A percentile compares a stretch with the other conserved stretches of the same genome.
Conservation (phyloP, 2,329 filamentous ascomycete species). For the Phoma herbarum region DNA sequence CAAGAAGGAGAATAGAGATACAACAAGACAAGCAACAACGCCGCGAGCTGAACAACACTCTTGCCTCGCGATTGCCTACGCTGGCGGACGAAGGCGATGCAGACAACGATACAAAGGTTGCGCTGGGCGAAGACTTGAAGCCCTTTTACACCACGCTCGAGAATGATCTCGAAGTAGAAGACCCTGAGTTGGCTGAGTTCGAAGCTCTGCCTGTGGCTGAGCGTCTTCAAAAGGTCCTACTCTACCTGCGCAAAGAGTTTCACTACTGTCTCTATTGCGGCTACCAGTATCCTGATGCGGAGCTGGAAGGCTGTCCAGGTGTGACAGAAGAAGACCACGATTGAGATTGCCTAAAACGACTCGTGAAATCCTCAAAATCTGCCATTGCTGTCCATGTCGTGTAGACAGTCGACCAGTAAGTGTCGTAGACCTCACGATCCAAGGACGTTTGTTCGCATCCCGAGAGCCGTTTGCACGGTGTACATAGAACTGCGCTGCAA, state of each 20-base stretch:
- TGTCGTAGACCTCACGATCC: neutral
- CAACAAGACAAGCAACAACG: conserved; percentile 65
- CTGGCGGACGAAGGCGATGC: conserved; percentile 71
- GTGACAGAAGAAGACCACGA: conserved; percentile 83
- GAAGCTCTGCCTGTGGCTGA: conserved; percentile 73
- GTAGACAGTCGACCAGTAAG: conserved; percentile 8
- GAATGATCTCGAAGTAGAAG: conserved; percentile 78
- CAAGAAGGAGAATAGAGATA: conserved; percentile 73
- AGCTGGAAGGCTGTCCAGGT: conserved; percentile 90
- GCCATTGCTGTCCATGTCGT: neutral
- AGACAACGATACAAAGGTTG: conserved; percentile 75
- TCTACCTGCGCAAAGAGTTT: conserved; percentile 74
- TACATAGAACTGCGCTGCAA: neutral
- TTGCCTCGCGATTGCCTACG: conserved; percentile 64
- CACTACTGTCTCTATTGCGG: conserved; percentile 98
- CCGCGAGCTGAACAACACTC: conserved; percentile 40
- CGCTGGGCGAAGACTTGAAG: conserved; percentile 67
- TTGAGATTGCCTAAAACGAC: conserved; percentile 48
- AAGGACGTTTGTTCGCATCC: neutral
- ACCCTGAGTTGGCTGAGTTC: conserved; percentile 82
- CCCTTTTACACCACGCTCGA: conserved; percentile 63
- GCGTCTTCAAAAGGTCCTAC: conserved; percentile 71
- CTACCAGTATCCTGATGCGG: conserved; percentile 74
- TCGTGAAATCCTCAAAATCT: neutral
- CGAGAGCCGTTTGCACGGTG: neutral